Conservation (phyloP, 2,329 filamentous ascomycete species). For the Pseudogymnoascus sp. region DNA sequence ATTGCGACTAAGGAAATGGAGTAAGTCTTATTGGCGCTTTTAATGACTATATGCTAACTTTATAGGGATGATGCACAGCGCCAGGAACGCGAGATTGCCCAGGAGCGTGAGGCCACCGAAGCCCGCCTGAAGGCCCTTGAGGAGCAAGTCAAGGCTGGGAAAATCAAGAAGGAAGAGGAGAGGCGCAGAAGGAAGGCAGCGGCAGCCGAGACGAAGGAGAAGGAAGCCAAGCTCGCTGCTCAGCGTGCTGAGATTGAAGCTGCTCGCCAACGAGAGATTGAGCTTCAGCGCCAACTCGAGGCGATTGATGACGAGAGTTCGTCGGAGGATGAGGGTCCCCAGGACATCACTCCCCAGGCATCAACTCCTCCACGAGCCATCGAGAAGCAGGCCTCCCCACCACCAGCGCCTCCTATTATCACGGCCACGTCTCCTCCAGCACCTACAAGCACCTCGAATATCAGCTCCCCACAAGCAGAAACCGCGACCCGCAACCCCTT, state of each 20-base stretch:
- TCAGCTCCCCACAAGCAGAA: conserved; percentile 51
- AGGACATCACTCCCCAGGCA: conserved; percentile 57
- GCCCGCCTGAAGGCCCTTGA: conserved; percentile 82
- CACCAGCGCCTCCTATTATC: conserved; percentile 45
- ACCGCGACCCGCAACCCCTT: conserved; percentile 90
- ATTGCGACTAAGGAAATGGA: conserved; percentile 68
- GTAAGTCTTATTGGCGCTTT: conserved; percentile 51
- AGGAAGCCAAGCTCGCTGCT: conserved; percentile 74
- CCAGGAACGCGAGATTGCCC: conserved; percentile 72
- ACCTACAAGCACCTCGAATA: conserved; percentile 33
- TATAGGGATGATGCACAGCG: conserved; percentile 61
- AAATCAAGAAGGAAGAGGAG: conserved; percentile 93
- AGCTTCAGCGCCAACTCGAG: conserved; percentile 81
- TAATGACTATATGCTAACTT: conserved; percentile 16
- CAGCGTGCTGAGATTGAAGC: conserved; percentile 89
- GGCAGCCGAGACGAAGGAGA: conserved; percentile 76
- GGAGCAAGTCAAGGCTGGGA: conserved; percentile 87
- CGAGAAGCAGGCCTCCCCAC: conserved; percentile 44
- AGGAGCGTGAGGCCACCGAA: conserved; percentile 71
- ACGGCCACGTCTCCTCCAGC: conserved; percentile 38
- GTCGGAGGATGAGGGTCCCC: conserved; percentile 70
- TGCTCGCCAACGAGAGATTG: conserved; percentile 79
- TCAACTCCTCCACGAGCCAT: conserved; percentile 49
- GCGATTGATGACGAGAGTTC: conserved; percentile 66
- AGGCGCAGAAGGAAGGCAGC: conserved; percentile 88